Evolutionary conservation across 768 basidiomycete genomes (phyloP), one percentile per base, ranked within the genome.

Genomic region (Pilatotrama ljubarskyi): DNA sequence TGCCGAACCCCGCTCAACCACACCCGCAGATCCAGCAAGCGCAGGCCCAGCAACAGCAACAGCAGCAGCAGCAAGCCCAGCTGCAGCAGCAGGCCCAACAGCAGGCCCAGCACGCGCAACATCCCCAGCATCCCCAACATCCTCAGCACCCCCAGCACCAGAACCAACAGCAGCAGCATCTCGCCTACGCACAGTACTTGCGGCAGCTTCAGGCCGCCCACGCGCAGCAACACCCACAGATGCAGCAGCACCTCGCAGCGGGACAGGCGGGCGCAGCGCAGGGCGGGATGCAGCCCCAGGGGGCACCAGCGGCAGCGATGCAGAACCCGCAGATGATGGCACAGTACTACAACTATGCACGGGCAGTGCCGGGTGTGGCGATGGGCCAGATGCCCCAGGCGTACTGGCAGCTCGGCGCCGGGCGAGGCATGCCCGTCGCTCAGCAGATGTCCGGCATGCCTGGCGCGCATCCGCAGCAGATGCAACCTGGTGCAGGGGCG

Each of bases 241-340:
- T 66, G 52, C 58, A 63, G 26, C 59, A 54, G 25, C 61, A 62
- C 29, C 42, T 64, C 37, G 59, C 63, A 36, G 54, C 37, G 36
- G 36, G 51, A 56, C 66, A 35, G 53, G 59, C 52, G 58, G 46
- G 36, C 17, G 18, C 51, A 8, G 54, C 59, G 61, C 65, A 61
- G 46, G 51, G 50, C 25, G 56, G 43, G 47, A 35, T 49, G 44
- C 60, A 54, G 44, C 58, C 61, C 32, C 55, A 58, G 52, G 60
- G 49, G 8, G 60, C 53, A 14, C 48, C 43, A 15, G 60, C 64
- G 41, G 69, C 64, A 32, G 62, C 67, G 56, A 37, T 64, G 48
- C 71, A 65, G 48, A 61, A 61, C 51, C 56, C 38, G 37, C 68
- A 64, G 48, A 49, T 69, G 67, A 46, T 55, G 55, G 40, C 40